These are phyloP conservation scores for Neurospora sp. DNA, from an alignment of 495 filamentous ascomycete genomes.

Conservation along the genomic window DNA sequence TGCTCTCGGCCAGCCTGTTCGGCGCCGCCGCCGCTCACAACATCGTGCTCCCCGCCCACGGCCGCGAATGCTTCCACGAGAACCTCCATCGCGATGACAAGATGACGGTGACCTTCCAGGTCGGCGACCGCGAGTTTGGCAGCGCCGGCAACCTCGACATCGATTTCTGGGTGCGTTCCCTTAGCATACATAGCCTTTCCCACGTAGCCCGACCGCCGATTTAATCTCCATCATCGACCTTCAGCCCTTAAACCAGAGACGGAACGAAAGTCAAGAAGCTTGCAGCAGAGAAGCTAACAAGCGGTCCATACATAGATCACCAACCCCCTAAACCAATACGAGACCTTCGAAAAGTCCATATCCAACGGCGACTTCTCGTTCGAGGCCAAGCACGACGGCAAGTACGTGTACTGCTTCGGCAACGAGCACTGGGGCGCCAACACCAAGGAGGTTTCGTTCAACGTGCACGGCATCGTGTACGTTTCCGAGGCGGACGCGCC, in stretches of 20 bases:
- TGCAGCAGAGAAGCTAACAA: not conserved
- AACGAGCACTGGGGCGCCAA: conserved; percentile 90
- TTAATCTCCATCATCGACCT: not conserved
- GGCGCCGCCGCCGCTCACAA: conserved; percentile 68
- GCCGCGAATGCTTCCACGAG: conserved; percentile 96
- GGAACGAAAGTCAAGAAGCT: not conserved
- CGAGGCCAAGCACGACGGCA: conserved; percentile 72
- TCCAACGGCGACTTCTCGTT: conserved; percentile 93
- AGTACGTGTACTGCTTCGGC: conserved; percentile 95
- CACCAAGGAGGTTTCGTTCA: conserved; percentile 96
- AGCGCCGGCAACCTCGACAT: conserved; percentile 89
- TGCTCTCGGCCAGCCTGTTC: conserved; percentile 53
- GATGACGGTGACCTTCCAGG: conserved; percentile 98
- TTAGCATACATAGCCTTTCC: not conserved
- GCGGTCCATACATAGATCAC: conserved; percentile 51
- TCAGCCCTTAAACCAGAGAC: not conserved
- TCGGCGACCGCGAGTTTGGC: conserved; percentile 93
- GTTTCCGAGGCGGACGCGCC: conserved; percentile 77
- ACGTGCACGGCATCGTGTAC: conserved; percentile 97
- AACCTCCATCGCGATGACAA: conserved; percentile 81
- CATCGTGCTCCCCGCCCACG: conserved; percentile 85
- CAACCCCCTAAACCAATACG: conserved; percentile 62
- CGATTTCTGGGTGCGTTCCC: conserved; percentile 82
- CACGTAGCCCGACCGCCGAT: not conserved
- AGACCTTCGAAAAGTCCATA: conserved; percentile 64